These are phyloP conservation scores for Melocanna baccifera DNA, from an alignment of 176 grass and related monocot genomes.

Conservation along the genomic window DNA sequence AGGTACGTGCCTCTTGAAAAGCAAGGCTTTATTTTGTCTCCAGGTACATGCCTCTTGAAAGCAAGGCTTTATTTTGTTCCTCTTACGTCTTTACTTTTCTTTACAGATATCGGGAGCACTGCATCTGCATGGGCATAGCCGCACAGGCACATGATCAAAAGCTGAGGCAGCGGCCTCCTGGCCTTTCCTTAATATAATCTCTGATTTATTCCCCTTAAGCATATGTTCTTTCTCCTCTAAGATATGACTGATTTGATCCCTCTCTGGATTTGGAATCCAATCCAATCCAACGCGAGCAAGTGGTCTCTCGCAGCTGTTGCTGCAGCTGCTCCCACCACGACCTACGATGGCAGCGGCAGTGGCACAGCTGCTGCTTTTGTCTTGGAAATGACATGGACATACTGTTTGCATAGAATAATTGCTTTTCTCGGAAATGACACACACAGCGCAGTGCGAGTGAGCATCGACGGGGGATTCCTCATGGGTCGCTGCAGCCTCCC, in stretches of 20 bases:
- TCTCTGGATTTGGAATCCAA: constrained; percentile 21
- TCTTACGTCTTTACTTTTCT: background rate
- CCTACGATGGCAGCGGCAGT: constrained; percentile 19
- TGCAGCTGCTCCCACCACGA: constrained; percentile 16
- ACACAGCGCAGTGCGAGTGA: constrained; percentile 48
- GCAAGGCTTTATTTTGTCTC: constrained; percentile 33
- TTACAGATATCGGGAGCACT: background rate
- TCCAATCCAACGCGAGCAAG: background rate
- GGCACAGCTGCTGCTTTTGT: constrained; percentile 64
- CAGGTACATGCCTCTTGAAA: constrained; percentile 41
- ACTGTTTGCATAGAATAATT: constrained; percentile 76
- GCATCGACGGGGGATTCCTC: constrained; percentile 38
- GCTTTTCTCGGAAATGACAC: constrained; percentile 86
- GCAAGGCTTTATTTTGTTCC: constrained; percentile 24
- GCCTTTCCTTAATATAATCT: constrained; percentile 23
- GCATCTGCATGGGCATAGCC: background rate
- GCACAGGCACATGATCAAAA: constrained; percentile 32
- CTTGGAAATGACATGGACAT: constrained; percentile 75
- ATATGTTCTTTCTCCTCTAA: constrained; percentile 53
- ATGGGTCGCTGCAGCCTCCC: constrained; percentile 11
- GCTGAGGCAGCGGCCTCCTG: background rate
- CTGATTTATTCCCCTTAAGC: constrained; percentile 42
- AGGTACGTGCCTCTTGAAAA: constrained; percentile 38
- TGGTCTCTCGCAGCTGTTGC: constrained; percentile 10
- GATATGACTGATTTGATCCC: constrained; percentile 32